A percentile compares a stretch with the other conserved stretches of the same genome.
These are phyloP conservation scores for Gaeumannomyces tritici DNA, from an alignment of 2,329 filamentous ascomycete species.

Conservation along the genomic window DNA sequence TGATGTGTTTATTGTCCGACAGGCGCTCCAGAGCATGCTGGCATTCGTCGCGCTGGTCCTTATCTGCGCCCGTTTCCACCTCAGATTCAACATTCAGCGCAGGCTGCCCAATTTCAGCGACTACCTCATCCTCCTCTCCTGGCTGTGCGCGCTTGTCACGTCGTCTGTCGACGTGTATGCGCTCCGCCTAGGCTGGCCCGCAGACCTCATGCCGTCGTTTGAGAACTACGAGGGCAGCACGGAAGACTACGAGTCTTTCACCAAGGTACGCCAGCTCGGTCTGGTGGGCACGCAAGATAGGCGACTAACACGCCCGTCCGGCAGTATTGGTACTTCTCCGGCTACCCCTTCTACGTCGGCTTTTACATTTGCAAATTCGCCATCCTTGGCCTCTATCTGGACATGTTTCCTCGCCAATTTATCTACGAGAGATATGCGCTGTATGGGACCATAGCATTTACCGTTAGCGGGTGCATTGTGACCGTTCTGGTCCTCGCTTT, in stretches of 20 bases:
- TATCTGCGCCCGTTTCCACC: not conserved
- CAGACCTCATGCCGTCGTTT: not conserved
- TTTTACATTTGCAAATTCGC: not conserved
- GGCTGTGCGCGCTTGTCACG: not conserved
- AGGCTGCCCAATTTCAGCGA: not conserved
- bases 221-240: not conserved
- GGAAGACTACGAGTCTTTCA: not conserved
- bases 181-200: not conserved
- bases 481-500: not conserved
- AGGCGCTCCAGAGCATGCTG: not conserved
- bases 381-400: not conserved
- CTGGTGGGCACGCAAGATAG: too few species aligned
- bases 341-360: not conserved
- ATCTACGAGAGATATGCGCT: not conserved
- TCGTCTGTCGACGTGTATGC: not conserved
- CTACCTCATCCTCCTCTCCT: not conserved
- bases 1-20: too few species aligned
- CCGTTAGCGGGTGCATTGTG: not conserved
- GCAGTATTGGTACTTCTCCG: not conserved
- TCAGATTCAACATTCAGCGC: not conserved
- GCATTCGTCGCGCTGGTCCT: not conserved
- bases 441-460: not conserved
- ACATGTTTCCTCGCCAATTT: not conserved
- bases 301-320: too few species aligned
- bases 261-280: not conserved